phyloP scores from a whole-genome alignment of 2,329 filamentous ascomycete species.

The Sclerotinia borealis region DNA sequence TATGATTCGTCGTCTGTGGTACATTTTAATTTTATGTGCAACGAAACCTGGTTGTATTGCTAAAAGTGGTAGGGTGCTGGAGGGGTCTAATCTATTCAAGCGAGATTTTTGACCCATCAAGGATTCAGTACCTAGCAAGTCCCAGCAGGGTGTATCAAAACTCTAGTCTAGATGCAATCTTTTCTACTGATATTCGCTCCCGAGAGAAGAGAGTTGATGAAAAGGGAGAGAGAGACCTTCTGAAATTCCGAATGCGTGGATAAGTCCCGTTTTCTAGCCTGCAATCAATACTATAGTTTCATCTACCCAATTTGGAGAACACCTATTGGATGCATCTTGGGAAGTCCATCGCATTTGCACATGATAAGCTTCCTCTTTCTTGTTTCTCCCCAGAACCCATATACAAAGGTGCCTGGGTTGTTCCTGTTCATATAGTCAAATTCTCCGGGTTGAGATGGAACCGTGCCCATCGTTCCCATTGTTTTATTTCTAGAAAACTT shows the following conservation, averaged over 20 bases:
- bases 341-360: not conserved
- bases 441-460: not conserved
- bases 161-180: not conserved
- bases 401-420: not conserved
- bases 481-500: constrained; percentile 5
- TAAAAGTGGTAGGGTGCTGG: not conserved
- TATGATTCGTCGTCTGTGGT: not conserved
- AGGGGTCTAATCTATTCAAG: not conserved
- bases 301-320: not conserved
- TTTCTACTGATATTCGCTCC: not conserved
- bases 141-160: not conserved
- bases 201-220: not conserved
- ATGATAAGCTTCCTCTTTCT: not conserved
- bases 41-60: not conserved
- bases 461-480: not conserved
- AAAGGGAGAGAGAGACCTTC: not conserved
- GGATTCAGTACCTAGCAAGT: not conserved
- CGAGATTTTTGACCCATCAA: not conserved
- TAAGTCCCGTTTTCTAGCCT: not conserved
- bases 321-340: not conserved
- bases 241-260: not conserved
- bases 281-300: not conserved
- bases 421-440: not conserved
- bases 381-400: not conserved
- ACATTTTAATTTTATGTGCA: not conserved